These are phyloP conservation scores for Vanrija sp. DNA, from an alignment of 1,284 basidiomycete species.

Conservation along the genomic window DNA sequence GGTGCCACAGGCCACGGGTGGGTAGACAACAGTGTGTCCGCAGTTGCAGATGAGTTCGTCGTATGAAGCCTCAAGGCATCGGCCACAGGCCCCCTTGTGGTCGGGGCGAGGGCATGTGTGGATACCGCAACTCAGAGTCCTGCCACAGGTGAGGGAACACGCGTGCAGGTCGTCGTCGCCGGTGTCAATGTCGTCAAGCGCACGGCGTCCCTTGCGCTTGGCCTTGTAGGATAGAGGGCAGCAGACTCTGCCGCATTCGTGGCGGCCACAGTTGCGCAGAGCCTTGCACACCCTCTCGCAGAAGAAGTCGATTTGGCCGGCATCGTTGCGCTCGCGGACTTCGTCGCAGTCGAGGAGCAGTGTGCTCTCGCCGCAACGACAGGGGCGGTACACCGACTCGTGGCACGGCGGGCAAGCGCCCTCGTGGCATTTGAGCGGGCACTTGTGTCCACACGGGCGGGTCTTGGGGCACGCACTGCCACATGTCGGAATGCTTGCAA, in stretches of 20 bases:
- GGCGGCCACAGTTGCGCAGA: conserved; percentile 69
- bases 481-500: conserved; percentile 75
- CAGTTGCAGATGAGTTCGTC: conserved; percentile 84
- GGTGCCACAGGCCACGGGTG: conserved; percentile 64
- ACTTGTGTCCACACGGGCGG: conserved; percentile 65
- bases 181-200: conserved; percentile 13
- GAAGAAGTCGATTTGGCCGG: conserved; percentile 57
- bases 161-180: conserved; percentile 58
- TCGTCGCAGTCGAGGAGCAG: conserved; percentile 54
- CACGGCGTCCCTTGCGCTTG: conserved; percentile 61
- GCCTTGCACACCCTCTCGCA: conserved; percentile 74
- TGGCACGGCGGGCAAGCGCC: conserved; percentile 68
- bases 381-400: conserved; percentile 64
- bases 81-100: conserved; percentile 72
- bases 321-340: conserved; percentile 42
- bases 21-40: conserved; percentile 64
- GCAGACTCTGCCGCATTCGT: conserved; percentile 75
- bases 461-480: conserved; percentile 62
- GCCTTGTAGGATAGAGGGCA: conserved; percentile 72
- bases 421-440: conserved; percentile 56
- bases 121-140: conserved; percentile 66
- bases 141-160: conserved; percentile 74
- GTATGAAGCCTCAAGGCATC: conserved; percentile 79
- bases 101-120: conserved; percentile 72
- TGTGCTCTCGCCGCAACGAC: conserved; percentile 70